Evolutionary conservation across 495 filamentous ascomycete species (phyloP), one percentile per base, ranked within the genome.

Genomic region (Hypoxylon cercidicola): DNA sequence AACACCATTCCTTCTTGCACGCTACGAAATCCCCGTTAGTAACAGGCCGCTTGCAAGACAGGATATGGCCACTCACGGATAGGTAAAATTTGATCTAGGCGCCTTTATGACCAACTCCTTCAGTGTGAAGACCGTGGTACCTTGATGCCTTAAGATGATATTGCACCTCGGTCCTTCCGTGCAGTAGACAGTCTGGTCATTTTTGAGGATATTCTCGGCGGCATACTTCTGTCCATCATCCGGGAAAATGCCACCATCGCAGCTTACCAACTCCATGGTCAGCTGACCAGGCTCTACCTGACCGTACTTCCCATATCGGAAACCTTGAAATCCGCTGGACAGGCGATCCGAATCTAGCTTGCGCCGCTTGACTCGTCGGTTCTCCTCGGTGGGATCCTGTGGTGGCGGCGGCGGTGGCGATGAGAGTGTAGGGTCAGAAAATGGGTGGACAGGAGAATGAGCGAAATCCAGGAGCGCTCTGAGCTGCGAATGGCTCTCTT

Each of bases 1-100:
- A 97, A 97, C 5, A 98, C 85, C 88, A 97, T 90, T 19, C 94
- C 94, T 81, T 96, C 92, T 78, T 93, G 91, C 46, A 97, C 89
- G 50, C 92, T 96, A 66, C 41, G 30, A 48, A 35, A 39, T 68
- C 68, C 71, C 12, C 68, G 72, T 72, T 52, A 69, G 35, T 57
- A 47, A 62, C 45, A 37, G 25, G 28, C 20, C 10, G 5, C 12
- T 55, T 34, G 59, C 34, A 41, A 51, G 48, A 30, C 25, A 28
- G 43, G 44, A 40, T 23, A 46, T 55, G 25, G 30, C 63, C 46
- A 85, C 93, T 73, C 85, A 97, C 93, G 93, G 92, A 61, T 90
- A 87, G 48, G 92, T 92, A 71, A 90, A 97, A 19, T 91, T 89
- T 12, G 81, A 82, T 56, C 87, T 85, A 1, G 94, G 93, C 15